Conservation (phyloP, 495 filamentous ascomycete species). For the Aspergillus carlsbadensis region DNA sequence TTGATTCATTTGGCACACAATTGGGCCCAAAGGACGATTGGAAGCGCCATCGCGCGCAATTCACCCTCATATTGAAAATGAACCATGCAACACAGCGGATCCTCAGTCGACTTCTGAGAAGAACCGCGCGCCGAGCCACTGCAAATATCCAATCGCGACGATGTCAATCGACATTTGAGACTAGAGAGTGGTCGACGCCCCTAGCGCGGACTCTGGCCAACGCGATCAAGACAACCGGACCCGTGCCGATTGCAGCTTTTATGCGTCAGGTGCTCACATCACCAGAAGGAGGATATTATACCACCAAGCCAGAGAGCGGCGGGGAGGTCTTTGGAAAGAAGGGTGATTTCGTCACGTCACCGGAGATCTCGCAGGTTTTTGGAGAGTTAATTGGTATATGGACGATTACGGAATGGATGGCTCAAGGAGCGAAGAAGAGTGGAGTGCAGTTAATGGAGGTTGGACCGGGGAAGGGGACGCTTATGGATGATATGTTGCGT, state of each 20-base stretch:
- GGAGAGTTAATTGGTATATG: conserved; percentile 92
- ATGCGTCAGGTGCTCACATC: conserved; percentile 98
- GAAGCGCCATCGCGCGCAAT: background rate
- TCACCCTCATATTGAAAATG: conserved; percentile 23
- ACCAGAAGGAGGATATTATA: conserved; percentile 93
- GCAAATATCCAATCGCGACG: conserved; percentile 21
- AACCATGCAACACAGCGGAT: conserved; percentile 34
- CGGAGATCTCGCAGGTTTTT: conserved; percentile 96
- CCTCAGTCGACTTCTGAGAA: conserved; percentile 30
- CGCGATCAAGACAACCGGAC: conserved; percentile 81
- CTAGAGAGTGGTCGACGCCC: conserved; percentile 80
- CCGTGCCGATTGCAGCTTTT: conserved; percentile 85
- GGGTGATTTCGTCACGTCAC: conserved; percentile 95
- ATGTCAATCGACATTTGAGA: conserved; percentile 38
- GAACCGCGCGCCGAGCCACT: conserved; percentile 23
- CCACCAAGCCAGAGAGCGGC: conserved; percentile 55
- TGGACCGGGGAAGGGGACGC: conserved; percentile 88
- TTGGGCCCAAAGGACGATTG: no score
- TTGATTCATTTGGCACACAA: no score
- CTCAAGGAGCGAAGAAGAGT: conserved; percentile 68
- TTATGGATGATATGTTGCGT: conserved; percentile 95
- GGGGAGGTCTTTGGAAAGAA: conserved; percentile 84
- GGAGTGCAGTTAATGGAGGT: conserved; percentile 89
- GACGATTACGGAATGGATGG: conserved; percentile 94
- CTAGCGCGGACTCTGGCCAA: conserved; percentile 79